These are phyloP conservation scores for Ambrosia trifida DNA, from an alignment of 129 eudicot genomes.

Conservation along the genomic window DNA sequence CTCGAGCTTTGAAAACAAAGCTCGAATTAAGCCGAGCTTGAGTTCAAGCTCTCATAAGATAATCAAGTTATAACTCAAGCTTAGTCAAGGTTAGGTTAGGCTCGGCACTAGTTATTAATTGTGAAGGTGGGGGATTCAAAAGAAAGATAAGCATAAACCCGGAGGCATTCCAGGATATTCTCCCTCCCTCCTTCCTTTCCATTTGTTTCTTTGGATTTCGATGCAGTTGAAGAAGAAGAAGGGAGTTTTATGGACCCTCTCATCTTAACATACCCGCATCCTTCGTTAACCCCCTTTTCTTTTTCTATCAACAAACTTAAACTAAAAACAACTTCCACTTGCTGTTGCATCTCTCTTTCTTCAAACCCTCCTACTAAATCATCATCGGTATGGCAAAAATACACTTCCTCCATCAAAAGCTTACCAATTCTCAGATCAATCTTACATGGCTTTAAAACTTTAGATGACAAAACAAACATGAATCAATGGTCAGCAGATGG, in stretches of 20 bases:
- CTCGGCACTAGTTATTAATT: too few relatives aligned
- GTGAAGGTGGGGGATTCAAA: too few relatives aligned
- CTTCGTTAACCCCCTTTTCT: neutral
- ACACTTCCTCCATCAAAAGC: neutral
- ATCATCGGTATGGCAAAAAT: conserved; percentile 33
- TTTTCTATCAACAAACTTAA: conserved; percentile 12
- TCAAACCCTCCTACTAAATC: conserved; percentile 38
- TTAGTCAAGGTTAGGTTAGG: too few relatives aligned
- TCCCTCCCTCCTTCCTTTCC: neutral
- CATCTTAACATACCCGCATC: conserved; percentile 16
- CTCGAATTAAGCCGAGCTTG: too few relatives aligned
- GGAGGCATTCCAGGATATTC: conserved; percentile 35
- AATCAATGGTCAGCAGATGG: conserved; percentile 28
- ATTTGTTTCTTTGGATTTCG: neutral
- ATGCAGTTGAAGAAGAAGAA: conserved; percentile 36
- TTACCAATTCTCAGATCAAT: conserved; percentile 39
- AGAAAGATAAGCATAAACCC: conserved; percentile 24
- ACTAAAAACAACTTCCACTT: conserved; percentile 19
- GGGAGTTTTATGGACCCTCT: conserved; percentile 43
- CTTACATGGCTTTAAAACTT: conserved; percentile 36
- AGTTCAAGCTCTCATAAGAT: too few relatives aligned
- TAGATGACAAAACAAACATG: conserved; percentile 39
- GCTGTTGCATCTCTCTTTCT: conserved; percentile 31
- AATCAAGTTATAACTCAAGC: too few relatives aligned
- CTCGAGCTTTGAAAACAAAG: too few relatives aligned